Evolutionary conservation across 306 rosid species (phyloP).

Genomic region (Dryas drummondii): DNA sequence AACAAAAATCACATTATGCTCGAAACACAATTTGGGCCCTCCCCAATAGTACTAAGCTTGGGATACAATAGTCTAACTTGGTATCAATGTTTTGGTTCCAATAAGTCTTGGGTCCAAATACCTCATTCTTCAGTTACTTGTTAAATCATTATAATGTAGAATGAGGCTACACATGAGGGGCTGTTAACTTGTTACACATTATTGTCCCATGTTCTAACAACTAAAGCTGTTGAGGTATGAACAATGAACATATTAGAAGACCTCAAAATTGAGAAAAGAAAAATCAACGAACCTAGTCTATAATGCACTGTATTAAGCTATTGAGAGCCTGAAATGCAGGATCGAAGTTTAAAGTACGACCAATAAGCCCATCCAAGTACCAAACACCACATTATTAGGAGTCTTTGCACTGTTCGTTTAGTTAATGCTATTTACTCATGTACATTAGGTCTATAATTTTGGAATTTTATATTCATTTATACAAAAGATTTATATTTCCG

Average conservation of each 20-base stretch:
- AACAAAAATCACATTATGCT: not conserved
- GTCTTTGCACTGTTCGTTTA: not conserved
- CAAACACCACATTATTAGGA: not conserved
- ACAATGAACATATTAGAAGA: not conserved
- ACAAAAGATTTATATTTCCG: not conserved
- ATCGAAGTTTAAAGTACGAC: not conserved
- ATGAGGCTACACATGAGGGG: not conserved
- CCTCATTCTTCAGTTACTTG: not conserved
- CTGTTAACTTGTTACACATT: not conserved
- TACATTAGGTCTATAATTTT: not conserved
- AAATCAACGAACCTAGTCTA: not conserved
- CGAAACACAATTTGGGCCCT: not conserved
- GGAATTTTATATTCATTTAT: not conserved
- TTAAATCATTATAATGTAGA: not conserved
- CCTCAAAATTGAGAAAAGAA: not conserved
- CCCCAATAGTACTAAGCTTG: not conserved
- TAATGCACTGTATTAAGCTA: not conserved
- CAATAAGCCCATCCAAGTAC: not conserved
- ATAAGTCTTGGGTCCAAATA: not conserved
- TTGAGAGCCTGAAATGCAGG: not conserved
- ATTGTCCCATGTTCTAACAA: not conserved
- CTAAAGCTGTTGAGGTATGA: not conserved
- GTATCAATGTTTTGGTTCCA: not conserved
- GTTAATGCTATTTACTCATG: not conserved
- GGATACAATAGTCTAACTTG: not conserved